These are phyloP conservation scores for Platismatia glauca DNA, from an alignment of 495 filamentous ascomycete species.

Conservation along the genomic window DNA sequence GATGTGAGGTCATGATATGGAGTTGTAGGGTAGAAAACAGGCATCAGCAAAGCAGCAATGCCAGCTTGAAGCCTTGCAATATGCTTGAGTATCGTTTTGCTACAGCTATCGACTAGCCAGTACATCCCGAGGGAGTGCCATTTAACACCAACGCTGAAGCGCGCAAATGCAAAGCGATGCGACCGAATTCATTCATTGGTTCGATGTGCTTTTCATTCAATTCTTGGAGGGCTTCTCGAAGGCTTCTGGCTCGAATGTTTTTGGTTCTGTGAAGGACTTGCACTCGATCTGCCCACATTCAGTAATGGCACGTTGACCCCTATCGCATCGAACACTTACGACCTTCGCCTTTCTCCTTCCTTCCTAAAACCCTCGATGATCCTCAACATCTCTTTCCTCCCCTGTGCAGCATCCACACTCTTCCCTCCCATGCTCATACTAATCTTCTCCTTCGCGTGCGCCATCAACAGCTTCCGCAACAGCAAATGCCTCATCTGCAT, in stretches of 20 bases:
- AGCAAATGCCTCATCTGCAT: conserved; percentile 85
- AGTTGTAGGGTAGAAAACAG: no score
- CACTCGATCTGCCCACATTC: conserved; percentile 19
- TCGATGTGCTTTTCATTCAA: conserved; percentile 26
- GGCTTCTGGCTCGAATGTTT: conserved; percentile 11
- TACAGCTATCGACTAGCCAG: neutral
- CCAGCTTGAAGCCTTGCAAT: neutral
- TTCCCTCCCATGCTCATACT: conserved; percentile 83
- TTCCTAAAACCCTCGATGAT: conserved; percentile 74
- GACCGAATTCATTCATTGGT: neutral
- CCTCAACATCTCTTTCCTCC: conserved; percentile 78
- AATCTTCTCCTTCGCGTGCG: conserved; percentile 70
- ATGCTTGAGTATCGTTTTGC: neutral
- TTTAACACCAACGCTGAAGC: neutral
- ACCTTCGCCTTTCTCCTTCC: conserved; percentile 72
- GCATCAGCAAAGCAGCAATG: neutral
- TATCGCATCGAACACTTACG: conserved; percentile 47
- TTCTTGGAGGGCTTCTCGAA: conserved; percentile 38
- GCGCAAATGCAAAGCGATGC: neutral
- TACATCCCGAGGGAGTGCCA: neutral
- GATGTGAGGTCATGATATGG: no score
- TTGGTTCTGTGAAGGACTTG: conserved; percentile 18
- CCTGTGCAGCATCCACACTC: conserved; percentile 63
- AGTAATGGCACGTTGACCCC: neutral
- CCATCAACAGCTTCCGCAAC: conserved; percentile 67